These are phyloP conservation scores for Trichoderma sp. DNA, from an alignment of 2,329 filamentous ascomycete genomes.

Conservation along the genomic window DNA sequence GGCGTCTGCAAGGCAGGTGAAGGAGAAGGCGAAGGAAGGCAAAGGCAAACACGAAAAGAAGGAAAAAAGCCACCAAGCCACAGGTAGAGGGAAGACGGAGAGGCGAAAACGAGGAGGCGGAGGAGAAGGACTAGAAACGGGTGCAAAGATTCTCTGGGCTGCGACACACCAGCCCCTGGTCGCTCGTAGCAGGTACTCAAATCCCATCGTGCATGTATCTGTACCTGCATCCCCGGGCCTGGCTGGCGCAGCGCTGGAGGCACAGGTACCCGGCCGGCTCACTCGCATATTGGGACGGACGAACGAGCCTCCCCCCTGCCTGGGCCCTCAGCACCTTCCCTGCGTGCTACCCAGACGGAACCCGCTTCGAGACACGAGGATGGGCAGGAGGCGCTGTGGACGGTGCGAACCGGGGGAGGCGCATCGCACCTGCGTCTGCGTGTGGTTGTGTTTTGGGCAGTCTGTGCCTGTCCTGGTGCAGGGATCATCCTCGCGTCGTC, in stretches of 20 bases:
- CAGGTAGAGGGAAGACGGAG: constrained; percentile 15
- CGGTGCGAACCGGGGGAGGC: constrained; percentile 2
- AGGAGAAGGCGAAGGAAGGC: constrained; percentile 14
- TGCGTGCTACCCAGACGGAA: constrained; percentile 7
- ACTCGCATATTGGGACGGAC: neutral
- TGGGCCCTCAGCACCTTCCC: constrained; percentile 1
- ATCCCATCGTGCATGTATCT: neutral
- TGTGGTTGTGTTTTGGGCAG: constrained; percentile 15
- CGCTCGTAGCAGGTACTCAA: neutral
- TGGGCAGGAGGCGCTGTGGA: constrained; percentile 14
- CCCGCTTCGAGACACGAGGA: constrained; percentile 19
- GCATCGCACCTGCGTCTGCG: constrained; percentile 18
- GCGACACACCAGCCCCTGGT: constrained; percentile 12
- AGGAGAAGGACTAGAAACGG: constrained; percentile 15
- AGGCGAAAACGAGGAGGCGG: constrained; percentile 21
- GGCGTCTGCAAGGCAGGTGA: constrained; percentile 14
- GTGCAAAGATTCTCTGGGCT: constrained; percentile 9
- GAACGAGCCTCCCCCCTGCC: constrained; percentile 4
- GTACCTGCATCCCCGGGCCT: neutral
- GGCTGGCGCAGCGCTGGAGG: neutral
- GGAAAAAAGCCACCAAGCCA: constrained; percentile 16
- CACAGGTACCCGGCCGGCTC: constrained; percentile 3
- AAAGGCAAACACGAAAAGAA: constrained; percentile 24
- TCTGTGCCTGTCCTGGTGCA: neutral
- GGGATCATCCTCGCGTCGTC: constrained; percentile 12